These are phyloP conservation scores for Lichtheimia corymbifera DNA, from an alignment of 371 early-diverging fungal genomes.

Conservation along the genomic window DNA sequence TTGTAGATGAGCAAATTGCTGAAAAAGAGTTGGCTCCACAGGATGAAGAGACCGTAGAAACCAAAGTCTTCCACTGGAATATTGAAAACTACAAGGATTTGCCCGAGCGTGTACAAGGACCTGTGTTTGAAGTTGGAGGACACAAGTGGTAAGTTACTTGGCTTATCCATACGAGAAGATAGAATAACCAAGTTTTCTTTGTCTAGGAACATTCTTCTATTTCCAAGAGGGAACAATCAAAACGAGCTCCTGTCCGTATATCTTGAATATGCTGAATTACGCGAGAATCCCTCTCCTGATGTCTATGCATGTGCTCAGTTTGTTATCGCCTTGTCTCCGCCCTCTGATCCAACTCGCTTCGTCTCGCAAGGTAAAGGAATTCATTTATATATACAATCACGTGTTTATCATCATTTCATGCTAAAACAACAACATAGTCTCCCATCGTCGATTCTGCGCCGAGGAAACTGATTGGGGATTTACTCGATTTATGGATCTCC, in stretches of 20 bases:
- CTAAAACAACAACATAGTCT: conserved; percentile 31
- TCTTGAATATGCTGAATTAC: conserved; percentile 75
- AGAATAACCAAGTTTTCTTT: not conserved
- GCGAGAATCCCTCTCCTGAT: conserved; percentile 35
- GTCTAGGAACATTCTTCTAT: conserved; percentile 82
- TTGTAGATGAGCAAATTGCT: conserved; percentile 23
- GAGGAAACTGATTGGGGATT: conserved; percentile 93
- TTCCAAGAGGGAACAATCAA: conserved; percentile 88
- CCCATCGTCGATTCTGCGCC: conserved; percentile 78
- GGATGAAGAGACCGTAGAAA: conserved; percentile 42
- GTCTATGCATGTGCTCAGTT: conserved; percentile 76
- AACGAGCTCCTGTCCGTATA: conserved; percentile 75
- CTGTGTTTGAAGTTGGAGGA: conserved; percentile 55
- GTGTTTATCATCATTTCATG: not conserved
- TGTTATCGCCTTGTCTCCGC: conserved; percentile 70
- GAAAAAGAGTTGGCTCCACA: conserved; percentile 35
- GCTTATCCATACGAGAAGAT: not conserved
- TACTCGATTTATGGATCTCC: conserved; percentile 62
- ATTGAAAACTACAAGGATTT: conserved; percentile 46
- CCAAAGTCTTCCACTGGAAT: conserved; percentile 49
- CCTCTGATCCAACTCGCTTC: conserved; percentile 60
- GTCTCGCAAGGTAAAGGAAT: conserved; percentile 53
- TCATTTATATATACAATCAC: not conserved
- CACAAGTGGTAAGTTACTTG: conserved; percentile 49
- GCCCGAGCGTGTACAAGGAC: conserved; percentile 53